A percentile compares a stretch with the other conserved stretches of the same genome.
phyloP scores from a whole-genome alignment of 164 flowering plant genomes.

The Liriodendron chinense region DNA sequence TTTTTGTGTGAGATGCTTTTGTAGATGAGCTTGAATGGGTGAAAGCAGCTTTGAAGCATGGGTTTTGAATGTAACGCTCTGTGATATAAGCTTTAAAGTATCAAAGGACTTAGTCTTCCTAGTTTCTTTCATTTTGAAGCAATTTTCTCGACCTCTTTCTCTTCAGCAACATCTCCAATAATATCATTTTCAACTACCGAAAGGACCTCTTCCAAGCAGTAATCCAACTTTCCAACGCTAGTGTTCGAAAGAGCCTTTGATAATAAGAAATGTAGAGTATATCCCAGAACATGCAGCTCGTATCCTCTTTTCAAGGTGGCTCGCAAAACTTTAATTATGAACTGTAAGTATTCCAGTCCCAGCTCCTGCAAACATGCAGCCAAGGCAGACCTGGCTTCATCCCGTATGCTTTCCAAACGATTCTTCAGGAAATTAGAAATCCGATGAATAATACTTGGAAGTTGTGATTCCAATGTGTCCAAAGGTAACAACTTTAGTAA shows the following conservation, averaged over 20 bases:
- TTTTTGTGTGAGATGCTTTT: conserved; percentile 65
- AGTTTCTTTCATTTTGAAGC: conserved; percentile 98
- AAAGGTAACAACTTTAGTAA: conserved; percentile 74
- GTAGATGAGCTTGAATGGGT: conserved; percentile 54
- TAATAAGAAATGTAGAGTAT: conserved; percentile 66
- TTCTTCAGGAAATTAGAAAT: conserved; percentile 72
- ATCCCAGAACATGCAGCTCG: conserved; percentile 90
- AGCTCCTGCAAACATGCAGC: conserved; percentile 85
- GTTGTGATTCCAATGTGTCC: conserved; percentile 71
- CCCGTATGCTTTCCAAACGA: conserved; percentile 76
- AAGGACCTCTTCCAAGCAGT: conserved; percentile 76
- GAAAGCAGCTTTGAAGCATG: conserved; percentile 69
- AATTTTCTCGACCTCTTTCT: conserved; percentile 92
- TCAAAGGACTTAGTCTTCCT: conserved; percentile 74
- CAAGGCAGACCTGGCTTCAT: conserved; percentile 87
- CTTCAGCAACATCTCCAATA: conserved; percentile 85
- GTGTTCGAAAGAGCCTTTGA: conserved; percentile 42
- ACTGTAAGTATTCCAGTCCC: conserved; percentile 65
- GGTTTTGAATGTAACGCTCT: conserved; percentile 63
- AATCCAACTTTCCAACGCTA: conserved; percentile 57
- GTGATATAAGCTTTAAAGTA: conserved; percentile 67
- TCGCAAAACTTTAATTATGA: conserved; percentile 56
- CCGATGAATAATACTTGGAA: conserved; percentile 69
- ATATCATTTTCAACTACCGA: conserved; percentile 74
- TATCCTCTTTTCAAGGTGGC: conserved; percentile 78